A percentile compares a stretch with the other conserved stretches of the same genome.
Conservation (phyloP, 2,329 filamentous ascomycete species). For the Podosphaera aphanis region DNA sequence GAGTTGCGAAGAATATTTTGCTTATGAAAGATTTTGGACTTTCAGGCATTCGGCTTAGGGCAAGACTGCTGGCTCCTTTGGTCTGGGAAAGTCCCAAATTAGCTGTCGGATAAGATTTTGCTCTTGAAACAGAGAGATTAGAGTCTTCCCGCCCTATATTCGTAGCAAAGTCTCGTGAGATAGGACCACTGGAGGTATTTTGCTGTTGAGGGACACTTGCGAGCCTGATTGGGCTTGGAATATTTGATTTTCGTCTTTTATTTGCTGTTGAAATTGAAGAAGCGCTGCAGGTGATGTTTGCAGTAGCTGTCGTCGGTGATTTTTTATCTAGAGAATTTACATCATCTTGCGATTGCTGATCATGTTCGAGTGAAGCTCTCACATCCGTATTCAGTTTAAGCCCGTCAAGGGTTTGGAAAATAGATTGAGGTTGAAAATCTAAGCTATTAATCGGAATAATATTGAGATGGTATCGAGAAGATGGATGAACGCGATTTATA, state of each 20-base stretch:
- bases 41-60: constrained; percentile 2
- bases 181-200: neutral
- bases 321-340: neutral
- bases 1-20: constrained; percentile 12
- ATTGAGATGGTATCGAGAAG: constrained; percentile 18
- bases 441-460: too few relatives aligned
- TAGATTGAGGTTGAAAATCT: neutral
- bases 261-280: neutral
- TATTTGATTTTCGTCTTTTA: neutral
- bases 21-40: constrained; percentile 9
- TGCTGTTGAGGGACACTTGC: neutral
- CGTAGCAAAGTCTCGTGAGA: neutral
- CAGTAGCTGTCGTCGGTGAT: neutral
- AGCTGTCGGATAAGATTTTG: neutral
- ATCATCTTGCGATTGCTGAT: neutral
- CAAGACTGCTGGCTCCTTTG: too few relatives aligned
- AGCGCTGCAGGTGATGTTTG: neutral
- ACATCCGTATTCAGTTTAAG: neutral
- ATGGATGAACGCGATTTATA: constrained; percentile 35
- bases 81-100: neutral
- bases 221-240: neutral
- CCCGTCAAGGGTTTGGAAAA: neutral
- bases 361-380: neutral
- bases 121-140: neutral
- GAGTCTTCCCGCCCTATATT: neutral